Evolutionary conservation across 345 rosid species (phyloP).

Genomic region (Acer negundo): DNA sequence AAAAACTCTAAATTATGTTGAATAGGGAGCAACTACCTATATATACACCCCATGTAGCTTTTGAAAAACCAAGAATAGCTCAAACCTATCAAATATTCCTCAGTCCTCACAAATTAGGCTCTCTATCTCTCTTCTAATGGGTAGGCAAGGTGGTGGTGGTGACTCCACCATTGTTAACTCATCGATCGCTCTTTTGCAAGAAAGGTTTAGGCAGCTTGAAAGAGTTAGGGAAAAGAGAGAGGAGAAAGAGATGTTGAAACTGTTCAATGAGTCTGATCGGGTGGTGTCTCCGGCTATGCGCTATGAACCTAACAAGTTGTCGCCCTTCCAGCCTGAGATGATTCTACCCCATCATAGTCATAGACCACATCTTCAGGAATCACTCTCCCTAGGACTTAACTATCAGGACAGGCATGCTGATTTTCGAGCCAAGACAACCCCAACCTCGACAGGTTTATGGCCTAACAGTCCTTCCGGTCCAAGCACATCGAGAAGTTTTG

Average conservation of each 20-base stretch:
- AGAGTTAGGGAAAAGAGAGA: constrained; percentile 59
- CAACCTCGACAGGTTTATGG: constrained; percentile 36
- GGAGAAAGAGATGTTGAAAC: constrained; percentile 52
- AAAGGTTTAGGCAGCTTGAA: constrained; percentile 66
- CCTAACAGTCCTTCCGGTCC: constrained; percentile 23
- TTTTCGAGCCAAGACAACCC: constrained; percentile 16
- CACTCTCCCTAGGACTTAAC: constrained; percentile 53
- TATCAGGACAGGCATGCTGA: constrained; percentile 24
- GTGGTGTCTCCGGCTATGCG: background rate
- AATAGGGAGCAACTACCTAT: constrained; percentile 15
- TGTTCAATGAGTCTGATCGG: constrained; percentile 32
- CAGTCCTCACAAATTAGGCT: background rate
- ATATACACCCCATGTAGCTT: constrained; percentile 25
- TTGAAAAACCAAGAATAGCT: constrained; percentile 10
- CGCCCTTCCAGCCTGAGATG: constrained; percentile 28
- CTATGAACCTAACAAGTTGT: constrained; percentile 11
- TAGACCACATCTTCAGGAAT: constrained; percentile 30
- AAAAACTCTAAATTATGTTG: background rate
- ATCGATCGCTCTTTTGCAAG: constrained; percentile 72
- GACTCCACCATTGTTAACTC: constrained; percentile 46
- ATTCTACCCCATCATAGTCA: constrained; percentile 9
- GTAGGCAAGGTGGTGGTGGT: constrained; percentile 43
- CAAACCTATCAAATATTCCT: constrained; percentile 1
- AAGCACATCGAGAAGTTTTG: constrained; percentile 35
- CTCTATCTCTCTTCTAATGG: constrained; percentile 33